Base-by-base conservation (phyloP, 1,284 basidiomycete species). In the Sutorius eximius region DNA sequence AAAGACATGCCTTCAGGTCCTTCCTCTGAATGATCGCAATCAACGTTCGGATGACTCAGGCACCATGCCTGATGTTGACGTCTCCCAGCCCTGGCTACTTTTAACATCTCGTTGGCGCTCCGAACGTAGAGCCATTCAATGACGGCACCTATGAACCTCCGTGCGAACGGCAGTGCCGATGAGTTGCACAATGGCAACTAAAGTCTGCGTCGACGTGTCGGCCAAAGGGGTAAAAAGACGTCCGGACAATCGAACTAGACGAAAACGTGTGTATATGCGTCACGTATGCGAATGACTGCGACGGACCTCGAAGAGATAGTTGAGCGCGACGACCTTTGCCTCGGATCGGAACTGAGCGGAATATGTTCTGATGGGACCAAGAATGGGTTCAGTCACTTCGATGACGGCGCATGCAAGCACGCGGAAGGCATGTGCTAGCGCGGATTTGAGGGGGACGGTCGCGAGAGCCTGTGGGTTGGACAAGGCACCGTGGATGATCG, bases 51-150 rank as follows among this genome's bases (percentile, higher is more conserved):
- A 79, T 76, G 4, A 82, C 81, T 85, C 86, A 87, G 0, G 82
- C 81, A 8, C 83, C 82, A 13, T 76, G 72, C 30, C 74, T 72
- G 6, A 76, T 72, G 51, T 74, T 73, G 3, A 74, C 67, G 55
- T 79, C 67, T 86, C 85, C 87, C 89, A 91, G 3, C 87, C 86
- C 1, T 87, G 76, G 52, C 82, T 81, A 0, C 76, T 75, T 61
- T 79, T 83, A 16, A 74, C 73, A 53, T 83, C 82, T 55, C 75
- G 79, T 38, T 73, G 67, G 18, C 85, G 73, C 20, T 87, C 85
- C 0, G 65, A 59, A 0, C 73, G 76, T 22, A 87, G 0, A 82
- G 62, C 88, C 88, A 93, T 18, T 82, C 78, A 0, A 81, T 74
- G 7, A 92, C 76, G 0, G 77, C 73, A 1, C 27, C 90, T 80